These are phyloP conservation scores for Candida quercuum DNA, from an alignment of 805 yeast species.

Conservation along the genomic window DNA sequence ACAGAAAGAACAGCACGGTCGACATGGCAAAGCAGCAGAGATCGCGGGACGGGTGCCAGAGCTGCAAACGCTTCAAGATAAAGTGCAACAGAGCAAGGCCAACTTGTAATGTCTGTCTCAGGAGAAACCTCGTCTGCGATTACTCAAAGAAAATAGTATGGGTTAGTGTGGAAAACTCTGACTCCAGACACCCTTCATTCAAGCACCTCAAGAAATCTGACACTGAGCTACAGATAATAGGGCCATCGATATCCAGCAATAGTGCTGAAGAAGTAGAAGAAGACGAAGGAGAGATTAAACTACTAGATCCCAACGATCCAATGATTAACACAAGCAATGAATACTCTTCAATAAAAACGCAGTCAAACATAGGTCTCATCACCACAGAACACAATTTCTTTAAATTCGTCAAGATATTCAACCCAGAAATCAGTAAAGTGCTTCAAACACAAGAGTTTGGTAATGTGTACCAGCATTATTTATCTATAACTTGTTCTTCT, in stretches of 20 bases:
- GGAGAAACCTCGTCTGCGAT: conserved; percentile 6
- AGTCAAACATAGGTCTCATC: too few species aligned
- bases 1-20: too few species aligned
- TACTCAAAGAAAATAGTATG: conserved; percentile 8
- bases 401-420: neutral
- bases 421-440: conserved; percentile 1
- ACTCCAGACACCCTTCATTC: conserved; percentile 13
- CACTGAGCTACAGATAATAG: too few species aligned
- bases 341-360: neutral
- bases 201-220: conserved; percentile 2
- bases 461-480: conserved; percentile 6
- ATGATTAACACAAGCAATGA: conserved; percentile 3
- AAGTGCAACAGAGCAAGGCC: conserved; percentile 9
- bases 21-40: conserved; percentile 1
- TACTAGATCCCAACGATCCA: conserved; percentile 1
- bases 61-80: conserved; percentile 3
- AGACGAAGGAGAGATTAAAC: neutral
- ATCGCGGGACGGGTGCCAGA: conserved; percentile 8
- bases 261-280: neutral
- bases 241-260: too few species aligned
- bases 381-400: neutral
- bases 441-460: conserved; percentile 5
- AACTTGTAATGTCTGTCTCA: conserved; percentile 3
- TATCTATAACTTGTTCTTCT: conserved; percentile 8
- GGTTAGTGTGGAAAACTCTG: conserved; percentile 5